Percentiles rank a stretch among this genome's conserved stretches.
These are phyloP conservation scores for Przewalskia tangutica DNA, from an alignment of 257 asterid genomes.

Conservation along the genomic window DNA sequence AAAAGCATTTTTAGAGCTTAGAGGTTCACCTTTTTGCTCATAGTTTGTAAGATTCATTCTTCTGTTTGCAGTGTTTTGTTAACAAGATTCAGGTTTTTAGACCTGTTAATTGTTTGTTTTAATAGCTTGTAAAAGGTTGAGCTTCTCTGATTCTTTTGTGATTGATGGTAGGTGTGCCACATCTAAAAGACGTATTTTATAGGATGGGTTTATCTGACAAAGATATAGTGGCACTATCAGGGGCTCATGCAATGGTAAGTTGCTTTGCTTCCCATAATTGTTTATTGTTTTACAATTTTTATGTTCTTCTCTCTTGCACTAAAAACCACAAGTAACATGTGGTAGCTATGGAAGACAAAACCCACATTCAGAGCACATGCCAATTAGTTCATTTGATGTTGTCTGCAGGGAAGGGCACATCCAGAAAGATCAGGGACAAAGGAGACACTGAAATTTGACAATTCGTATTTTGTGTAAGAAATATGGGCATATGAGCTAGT, in stretches of 20 bases:
- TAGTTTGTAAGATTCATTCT: neutral
- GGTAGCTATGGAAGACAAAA: neutral
- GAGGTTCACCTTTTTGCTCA: neutral
- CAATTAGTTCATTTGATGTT: neutral
- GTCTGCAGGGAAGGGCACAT: slow-evolving; percentile 83
- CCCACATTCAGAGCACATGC: neutral
- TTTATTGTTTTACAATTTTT: neutral
- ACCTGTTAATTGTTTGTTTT: neutral
- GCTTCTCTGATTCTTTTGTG: neutral
- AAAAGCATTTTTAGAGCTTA: neutral
- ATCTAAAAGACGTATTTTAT: slow-evolving; percentile 69
- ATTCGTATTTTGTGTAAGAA: slow-evolving; percentile 77
- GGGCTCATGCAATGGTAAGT: slow-evolving; percentile 86
- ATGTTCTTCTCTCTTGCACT: neutral
- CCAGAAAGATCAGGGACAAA: slow-evolving; percentile 97
- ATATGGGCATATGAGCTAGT: slow-evolving; percentile 4
- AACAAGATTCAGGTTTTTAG: too few relatives aligned
- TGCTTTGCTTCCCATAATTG: neutral
- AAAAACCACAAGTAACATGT: neutral
- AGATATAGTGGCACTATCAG: slow-evolving; percentile 91
- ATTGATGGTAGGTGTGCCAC: slow-evolving; percentile 56
- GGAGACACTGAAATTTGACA: slow-evolving; percentile 91
- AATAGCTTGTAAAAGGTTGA: neutral
- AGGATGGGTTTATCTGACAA: slow-evolving; percentile 93
- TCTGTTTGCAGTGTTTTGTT: too few relatives aligned